Conservation (phyloP, 257 asterid genomes). For the Solanum paucissectum region DNA sequence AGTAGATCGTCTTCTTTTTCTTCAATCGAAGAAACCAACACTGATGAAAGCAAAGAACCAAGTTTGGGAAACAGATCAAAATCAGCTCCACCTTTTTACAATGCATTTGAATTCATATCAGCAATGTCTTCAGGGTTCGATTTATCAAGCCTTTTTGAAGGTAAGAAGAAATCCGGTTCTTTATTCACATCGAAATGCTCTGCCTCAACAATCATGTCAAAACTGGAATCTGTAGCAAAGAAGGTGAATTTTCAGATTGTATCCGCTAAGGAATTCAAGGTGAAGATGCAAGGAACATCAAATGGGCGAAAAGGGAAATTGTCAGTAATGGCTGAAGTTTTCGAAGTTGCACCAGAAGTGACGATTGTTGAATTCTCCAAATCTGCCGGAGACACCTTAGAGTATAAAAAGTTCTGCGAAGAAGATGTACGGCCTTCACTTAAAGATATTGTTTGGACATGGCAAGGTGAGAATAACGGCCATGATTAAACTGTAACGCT, state of each 20-base stretch:
- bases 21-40: conserved; percentile 12
- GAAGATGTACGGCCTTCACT: conserved; percentile 71
- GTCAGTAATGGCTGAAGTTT: conserved; percentile 59
- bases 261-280: conserved; percentile 39
- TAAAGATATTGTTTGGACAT: conserved; percentile 86
- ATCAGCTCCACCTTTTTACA: conserved; percentile 54
- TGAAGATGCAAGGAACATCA: conserved; percentile 52
- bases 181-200: conserved; percentile 61
- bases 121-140: conserved; percentile 89
- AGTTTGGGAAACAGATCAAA: conserved; percentile 16
- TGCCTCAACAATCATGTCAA: conserved; percentile 33
- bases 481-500: conserved; percentile 2
- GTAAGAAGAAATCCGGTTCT: conserved; percentile 33
- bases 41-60: conserved; percentile 6
- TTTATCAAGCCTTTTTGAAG: conserved; percentile 49
- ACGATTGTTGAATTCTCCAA: conserved; percentile 74
- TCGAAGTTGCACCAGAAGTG: conserved; percentile 75
- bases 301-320: conserved; percentile 71
- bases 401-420: conserved; percentile 62
- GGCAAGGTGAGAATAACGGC: conserved; percentile 71
- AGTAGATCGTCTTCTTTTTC: conserved; percentile 22
- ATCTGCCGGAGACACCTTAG: conserved; percentile 72
- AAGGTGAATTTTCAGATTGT: conserved; percentile 33
- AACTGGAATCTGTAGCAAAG: conserved; percentile 51
- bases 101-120: conserved; percentile 71